phyloP scores from a whole-genome alignment of 106 monocot species.

The Apostasia shenzhenica region DNA sequence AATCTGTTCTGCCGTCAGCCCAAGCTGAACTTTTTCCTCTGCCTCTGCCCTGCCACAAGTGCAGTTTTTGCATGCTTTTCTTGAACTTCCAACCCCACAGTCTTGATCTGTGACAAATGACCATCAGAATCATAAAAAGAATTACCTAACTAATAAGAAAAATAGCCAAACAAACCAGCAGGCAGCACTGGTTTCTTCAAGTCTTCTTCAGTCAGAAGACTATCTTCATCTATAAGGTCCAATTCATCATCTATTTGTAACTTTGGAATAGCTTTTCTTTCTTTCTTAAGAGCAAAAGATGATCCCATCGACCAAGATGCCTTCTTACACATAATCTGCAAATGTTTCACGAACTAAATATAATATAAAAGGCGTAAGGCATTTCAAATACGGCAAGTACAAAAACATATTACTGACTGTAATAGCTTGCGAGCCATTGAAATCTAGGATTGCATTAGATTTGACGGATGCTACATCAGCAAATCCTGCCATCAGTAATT shows the following conservation, averaged over 20 bases:
- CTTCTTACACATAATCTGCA: constrained; percentile 67
- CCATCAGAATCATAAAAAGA: neutral
- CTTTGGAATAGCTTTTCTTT: constrained; percentile 39
- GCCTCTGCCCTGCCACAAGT: constrained; percentile 85
- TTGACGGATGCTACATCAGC: constrained; percentile 44
- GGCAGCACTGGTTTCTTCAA: constrained; percentile 76
- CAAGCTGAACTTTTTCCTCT: constrained; percentile 59
- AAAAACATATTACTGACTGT: too few relatives aligned
- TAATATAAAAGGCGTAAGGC: neutral
- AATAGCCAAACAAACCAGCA: constrained; percentile 24
- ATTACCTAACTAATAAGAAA: neutral
- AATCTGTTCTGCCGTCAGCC: constrained; percentile 67
- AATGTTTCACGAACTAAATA: neutral
- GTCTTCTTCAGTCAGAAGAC: constrained; percentile 85
- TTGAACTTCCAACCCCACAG: constrained; percentile 79
- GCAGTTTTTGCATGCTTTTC: constrained; percentile 96
- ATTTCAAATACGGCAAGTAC: too few relatives aligned
- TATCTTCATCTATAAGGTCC: constrained; percentile 92
- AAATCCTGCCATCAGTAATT: constrained; percentile 64
- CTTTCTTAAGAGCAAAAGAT: constrained; percentile 63
- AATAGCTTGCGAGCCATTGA: constrained; percentile 12
- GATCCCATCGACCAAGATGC: constrained; percentile 72
- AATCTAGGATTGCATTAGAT: constrained; percentile 15
- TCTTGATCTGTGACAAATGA: constrained; percentile 44
- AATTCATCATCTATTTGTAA: constrained; percentile 76